Base-by-base conservation (phyloP, 495 filamentous ascomycete genomes). In the Aspergillus baeticus region DNA sequence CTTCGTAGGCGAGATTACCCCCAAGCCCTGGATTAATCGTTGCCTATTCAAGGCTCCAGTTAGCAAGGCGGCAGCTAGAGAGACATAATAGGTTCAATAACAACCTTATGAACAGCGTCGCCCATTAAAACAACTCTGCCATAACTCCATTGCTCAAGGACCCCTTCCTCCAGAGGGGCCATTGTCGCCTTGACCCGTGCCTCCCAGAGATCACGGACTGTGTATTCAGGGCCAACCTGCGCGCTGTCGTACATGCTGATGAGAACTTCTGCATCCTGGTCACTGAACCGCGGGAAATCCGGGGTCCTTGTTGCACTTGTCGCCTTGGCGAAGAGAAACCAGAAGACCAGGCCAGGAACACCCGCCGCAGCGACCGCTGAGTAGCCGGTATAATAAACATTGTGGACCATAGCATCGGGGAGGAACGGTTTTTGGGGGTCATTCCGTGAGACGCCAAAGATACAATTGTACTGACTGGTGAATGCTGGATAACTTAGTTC, bases 381-480 rank as follows among this genome's bases (percentile, higher is more conserved):
- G 26, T 58, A 43, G 1, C 34, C 33, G 20, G 55, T 10, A 47
- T 61, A 59, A 22, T 64, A 60, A 2, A 58, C 46, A 38, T 53
- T 61, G 51, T 64, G 57, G 35, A 61, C 55, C 43, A 41, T 58
- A 0, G 45, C 51, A 55, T 61, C 50, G 22, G 62, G 51, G 8
- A 58, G 6, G 60, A 41, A 61, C n/a, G n/a, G n/a, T n/a, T n/a
- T n/a, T n/a, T n/a, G n/a, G 6, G 56, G 26, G 1, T 52, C 54
- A 23, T 71, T 63, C 2, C 62, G 53, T 26, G 61, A 70, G 18
- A 70, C 55, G 31, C 55, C 55, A 31, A 63, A 63, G 26, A 63
- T 53, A 34, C 60, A 63, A 14, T 59, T 57, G 41, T 59, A 63
- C 21, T 59, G 51, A 34, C 60, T 63, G 20, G 56, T 59, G n/a